Evolutionary conservation across 805 yeast genomes (phyloP).

Genomic region (Metschnikowia reukaufii): DNA sequence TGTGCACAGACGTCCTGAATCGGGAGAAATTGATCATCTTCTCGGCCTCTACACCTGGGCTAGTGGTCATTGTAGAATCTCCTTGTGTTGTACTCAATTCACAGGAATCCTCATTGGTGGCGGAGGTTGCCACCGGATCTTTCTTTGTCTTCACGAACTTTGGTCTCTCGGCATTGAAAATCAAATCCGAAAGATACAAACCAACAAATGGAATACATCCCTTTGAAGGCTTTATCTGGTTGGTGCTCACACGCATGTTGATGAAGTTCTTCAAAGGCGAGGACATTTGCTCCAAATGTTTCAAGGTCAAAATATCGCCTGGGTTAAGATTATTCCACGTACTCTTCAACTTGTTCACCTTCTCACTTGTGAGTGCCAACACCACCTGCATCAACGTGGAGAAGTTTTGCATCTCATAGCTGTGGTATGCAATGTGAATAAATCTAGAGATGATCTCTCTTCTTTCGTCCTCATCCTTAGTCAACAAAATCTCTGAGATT

Average conservation of each 20-base stretch:
- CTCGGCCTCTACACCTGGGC: constrained; percentile 22
- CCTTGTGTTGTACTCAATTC: constrained; percentile 13
- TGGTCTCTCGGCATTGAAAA: constrained; percentile 68
- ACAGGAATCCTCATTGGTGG: constrained; percentile 6
- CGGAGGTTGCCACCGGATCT: constrained; percentile 1
- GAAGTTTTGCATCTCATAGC: constrained; percentile 72
- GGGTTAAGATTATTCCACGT: constrained; percentile 78
- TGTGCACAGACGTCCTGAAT: constrained; percentile 70
- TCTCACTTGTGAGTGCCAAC: constrained; percentile 71
- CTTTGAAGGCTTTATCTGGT: constrained; percentile 55
- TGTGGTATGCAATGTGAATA: constrained; percentile 79
- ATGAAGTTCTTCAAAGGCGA: constrained; percentile 75
- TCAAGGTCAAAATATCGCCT: constrained; percentile 68
- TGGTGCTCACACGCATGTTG: constrained; percentile 62
- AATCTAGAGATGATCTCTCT: constrained; percentile 76
- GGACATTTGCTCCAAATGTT: constrained; percentile 65
- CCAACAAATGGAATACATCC: constrained; percentile 94
- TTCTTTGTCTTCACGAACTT: constrained; percentile 37
- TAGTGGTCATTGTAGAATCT: constrained; percentile 14
- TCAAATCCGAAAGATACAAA: constrained; percentile 76
- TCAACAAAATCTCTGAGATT: constrained; percentile 78
- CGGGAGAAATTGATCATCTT: constrained; percentile 72
- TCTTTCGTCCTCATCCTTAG: constrained; percentile 58
- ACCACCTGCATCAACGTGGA: constrained; percentile 86
- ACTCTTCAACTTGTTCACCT: constrained; percentile 54